phyloP scores from a whole-genome alignment of 2,329 filamentous ascomycete species.

The Pseudocercospora fuligena region DNA sequence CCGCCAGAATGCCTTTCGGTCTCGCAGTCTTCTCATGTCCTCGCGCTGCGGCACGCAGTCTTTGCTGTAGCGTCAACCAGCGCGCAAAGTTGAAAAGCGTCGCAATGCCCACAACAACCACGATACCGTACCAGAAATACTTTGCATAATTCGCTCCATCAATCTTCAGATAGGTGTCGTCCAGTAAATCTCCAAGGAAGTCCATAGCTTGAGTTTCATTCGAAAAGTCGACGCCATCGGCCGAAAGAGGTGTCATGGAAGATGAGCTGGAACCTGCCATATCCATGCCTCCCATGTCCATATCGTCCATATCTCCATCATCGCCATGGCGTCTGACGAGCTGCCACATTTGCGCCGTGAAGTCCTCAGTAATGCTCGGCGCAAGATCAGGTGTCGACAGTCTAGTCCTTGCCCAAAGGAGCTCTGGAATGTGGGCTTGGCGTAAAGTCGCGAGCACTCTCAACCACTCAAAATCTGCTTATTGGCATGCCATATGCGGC shows the following conservation, averaged over 20 bases:
- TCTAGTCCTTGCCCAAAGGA: no score
- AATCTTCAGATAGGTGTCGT: constrained; percentile 44
- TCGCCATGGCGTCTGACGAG: constrained; percentile 15
- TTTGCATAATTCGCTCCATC: constrained; percentile 44
- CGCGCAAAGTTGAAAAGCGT: constrained; percentile 39
- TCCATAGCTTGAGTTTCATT: constrained; percentile 43
- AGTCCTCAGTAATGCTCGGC: not conserved
- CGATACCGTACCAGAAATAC: constrained; percentile 48
- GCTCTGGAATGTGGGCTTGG: not conserved
- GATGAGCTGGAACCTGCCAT: constrained; percentile 22
- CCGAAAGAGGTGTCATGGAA: constrained; percentile 35
- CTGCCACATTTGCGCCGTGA: not conserved
- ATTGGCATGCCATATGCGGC: not conserved
- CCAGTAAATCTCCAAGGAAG: constrained; percentile 44
- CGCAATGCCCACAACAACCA: constrained; percentile 41
- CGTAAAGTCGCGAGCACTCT: not conserved
- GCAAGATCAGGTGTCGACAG: not conserved
- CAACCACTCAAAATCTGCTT: not conserved
- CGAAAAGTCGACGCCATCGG: constrained; percentile 45
- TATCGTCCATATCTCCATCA: constrained; percentile 19
- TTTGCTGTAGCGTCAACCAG: constrained; percentile 38
- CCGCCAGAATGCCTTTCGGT: constrained; percentile 37
- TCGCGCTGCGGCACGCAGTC: constrained; percentile 43
- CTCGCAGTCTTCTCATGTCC: constrained; percentile 38
- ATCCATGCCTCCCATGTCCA: constrained; percentile 33